phyloP scores from a whole-genome alignment of 345 rosid species.

The Alliaria petiolata region DNA sequence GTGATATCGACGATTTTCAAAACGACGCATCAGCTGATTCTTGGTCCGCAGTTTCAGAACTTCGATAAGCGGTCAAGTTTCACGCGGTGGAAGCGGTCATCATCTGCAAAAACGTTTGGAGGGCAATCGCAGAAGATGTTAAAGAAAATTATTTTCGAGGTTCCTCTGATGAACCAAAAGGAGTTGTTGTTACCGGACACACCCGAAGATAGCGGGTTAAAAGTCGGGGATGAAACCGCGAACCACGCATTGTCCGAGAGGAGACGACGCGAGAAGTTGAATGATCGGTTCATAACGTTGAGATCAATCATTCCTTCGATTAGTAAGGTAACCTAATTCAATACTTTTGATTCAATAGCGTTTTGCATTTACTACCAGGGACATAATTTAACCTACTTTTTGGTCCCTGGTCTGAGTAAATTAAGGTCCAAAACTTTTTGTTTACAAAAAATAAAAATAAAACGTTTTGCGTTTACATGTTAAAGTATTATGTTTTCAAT shows the following conservation, averaged over 20 bases:
- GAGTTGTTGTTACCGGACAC: slow-evolving; percentile 33
- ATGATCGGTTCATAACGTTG: slow-evolving; percentile 52
- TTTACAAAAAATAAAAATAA: no score
- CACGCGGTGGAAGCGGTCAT: slow-evolving; percentile 50
- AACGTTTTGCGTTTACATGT: neutral
- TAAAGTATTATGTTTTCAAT: neutral
- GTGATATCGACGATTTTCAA: slow-evolving; percentile 62
- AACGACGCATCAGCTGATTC: slow-evolving; percentile 53
- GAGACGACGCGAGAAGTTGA: slow-evolving; percentile 49
- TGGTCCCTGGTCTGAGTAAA: no score
- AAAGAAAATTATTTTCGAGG: slow-evolving; percentile 71
- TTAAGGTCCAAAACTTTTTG: no score
- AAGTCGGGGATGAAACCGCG: slow-evolving; percentile 41
- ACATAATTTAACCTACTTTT: no score
- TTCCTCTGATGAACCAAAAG: slow-evolving; percentile 56
- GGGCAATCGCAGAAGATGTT: slow-evolving; percentile 48
- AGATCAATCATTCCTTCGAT: slow-evolving; percentile 68
- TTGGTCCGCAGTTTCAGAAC: slow-evolving; percentile 47
- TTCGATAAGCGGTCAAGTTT: slow-evolving; percentile 60
- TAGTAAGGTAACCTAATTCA: no score
- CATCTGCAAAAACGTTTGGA: slow-evolving; percentile 16
- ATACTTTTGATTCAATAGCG: no score
- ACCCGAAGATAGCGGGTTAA: slow-evolving; percentile 34
- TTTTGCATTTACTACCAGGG: neutral
- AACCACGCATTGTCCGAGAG: slow-evolving; percentile 45